phyloP scores from a whole-genome alignment of 2,329 filamentous ascomycete species.

The Cryphonectria nitschkei region DNA sequence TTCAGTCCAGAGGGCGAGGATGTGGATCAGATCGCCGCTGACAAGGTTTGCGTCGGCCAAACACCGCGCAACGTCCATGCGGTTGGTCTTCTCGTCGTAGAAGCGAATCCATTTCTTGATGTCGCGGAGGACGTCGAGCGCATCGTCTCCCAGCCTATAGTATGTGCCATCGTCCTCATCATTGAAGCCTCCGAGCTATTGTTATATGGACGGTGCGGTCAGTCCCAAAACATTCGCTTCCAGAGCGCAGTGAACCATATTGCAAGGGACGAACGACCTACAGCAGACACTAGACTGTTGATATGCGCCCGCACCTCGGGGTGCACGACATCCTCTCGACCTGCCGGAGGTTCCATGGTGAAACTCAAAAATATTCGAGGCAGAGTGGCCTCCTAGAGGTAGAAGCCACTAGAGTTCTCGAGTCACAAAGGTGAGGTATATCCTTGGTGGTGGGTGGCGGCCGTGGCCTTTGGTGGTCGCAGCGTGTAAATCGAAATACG shows the following conservation, averaged over 20 bases:
- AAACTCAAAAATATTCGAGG: background rate
- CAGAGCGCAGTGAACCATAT: background rate
- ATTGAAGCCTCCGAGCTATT: slow-evolving; percentile 81
- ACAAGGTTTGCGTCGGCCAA: slow-evolving; percentile 92
- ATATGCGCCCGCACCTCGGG: slow-evolving; percentile 92
- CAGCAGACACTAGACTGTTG: slow-evolving; percentile 90
- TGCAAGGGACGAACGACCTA: slow-evolving; percentile 51
- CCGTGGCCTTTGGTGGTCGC: background rate
- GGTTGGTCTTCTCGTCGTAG: slow-evolving; percentile 90
- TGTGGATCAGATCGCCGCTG: slow-evolving; percentile 85
- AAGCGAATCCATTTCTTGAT: slow-evolving; percentile 94
- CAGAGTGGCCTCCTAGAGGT: background rate
- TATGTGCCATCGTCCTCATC: slow-evolving; percentile 72
- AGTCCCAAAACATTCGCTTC: slow-evolving; percentile 26
- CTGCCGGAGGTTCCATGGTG: slow-evolving; percentile 25
- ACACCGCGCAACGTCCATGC: slow-evolving; percentile 92
- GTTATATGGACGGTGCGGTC: slow-evolving; percentile 29
- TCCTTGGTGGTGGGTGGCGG: slow-evolving; percentile 8
- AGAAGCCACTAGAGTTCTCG: slow-evolving; percentile 1
- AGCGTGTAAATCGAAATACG: slow-evolving; percentile 25
- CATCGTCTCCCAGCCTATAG: slow-evolving; percentile 92
- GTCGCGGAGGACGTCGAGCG: slow-evolving; percentile 87
- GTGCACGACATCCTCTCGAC: slow-evolving; percentile 60
- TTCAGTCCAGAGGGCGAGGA: slow-evolving; percentile 81
- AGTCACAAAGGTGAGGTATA: slow-evolving; percentile 10